Percentiles rank a stretch among this genome's conserved stretches.
These are phyloP conservation scores for Cucurbita argyrosperma DNA, from an alignment of 306 rosid genomes.

Conservation along the genomic window DNA sequence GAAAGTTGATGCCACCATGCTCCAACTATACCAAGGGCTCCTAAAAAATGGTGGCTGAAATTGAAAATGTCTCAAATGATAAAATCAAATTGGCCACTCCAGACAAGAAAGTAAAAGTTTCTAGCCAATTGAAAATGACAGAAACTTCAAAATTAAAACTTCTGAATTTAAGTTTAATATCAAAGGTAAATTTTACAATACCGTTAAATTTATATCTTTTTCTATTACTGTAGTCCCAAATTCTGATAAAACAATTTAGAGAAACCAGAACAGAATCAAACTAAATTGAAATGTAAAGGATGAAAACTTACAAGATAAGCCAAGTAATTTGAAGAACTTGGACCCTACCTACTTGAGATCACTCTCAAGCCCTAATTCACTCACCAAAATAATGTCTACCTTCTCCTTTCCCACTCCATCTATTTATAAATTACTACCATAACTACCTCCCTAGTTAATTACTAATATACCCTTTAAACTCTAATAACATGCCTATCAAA, in stretches of 20 bases:
- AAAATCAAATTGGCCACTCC: background rate
- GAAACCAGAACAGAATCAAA: too few species aligned
- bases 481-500: too few species aligned
- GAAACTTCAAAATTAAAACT: background rate
- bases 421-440: too few species aligned
- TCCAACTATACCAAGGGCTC: background rate
- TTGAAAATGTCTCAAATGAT: background rate
- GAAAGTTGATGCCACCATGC: background rate
- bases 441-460: too few species aligned
- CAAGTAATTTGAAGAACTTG: too few species aligned
- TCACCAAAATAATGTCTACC: too few species aligned
- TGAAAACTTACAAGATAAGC: too few species aligned
- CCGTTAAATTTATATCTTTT: background rate
- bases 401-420: too few species aligned
- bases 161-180: background rate
- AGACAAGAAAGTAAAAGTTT: background rate
- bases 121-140: background rate
- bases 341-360: too few species aligned
- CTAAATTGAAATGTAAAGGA: too few species aligned
- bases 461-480: too few species aligned
- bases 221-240: background rate
- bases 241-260: background rate
- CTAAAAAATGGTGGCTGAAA: background rate
- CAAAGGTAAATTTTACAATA: background rate
- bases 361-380: too few species aligned